A percentile compares a stretch with the other conserved stretches of the same genome.
phyloP scores from a whole-genome alignment of 352 stramenopile species.

The Phytophthora syringae region DNA sequence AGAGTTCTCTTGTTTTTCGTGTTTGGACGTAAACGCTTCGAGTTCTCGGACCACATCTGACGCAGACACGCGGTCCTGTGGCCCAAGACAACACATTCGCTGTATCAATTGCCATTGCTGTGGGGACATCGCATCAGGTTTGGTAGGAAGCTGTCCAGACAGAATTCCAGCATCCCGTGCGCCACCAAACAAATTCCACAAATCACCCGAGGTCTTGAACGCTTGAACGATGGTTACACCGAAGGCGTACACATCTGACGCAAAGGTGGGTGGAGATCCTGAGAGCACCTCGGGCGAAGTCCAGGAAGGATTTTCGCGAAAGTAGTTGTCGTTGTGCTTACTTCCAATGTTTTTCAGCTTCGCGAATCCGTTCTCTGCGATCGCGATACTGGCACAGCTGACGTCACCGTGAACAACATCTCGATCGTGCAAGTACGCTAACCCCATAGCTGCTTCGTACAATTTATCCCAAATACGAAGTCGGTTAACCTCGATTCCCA shows the following conservation, averaged over 20 bases:
- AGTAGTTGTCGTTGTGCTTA: too few species aligned
- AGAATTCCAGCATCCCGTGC: not conserved
- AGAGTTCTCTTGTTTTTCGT: too few species aligned
- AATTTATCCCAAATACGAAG: constrained; percentile 16
- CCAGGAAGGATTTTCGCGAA: too few species aligned
- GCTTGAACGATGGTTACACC: constrained; percentile 6
- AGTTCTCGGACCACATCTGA: constrained; percentile 17
- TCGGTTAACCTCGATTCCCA: not conserved
- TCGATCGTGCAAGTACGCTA: constrained; percentile 31
- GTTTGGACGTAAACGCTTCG: constrained; percentile 10
- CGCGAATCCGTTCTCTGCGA: constrained; percentile 17
- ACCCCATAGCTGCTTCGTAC: constrained; percentile 32
- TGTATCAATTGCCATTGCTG: constrained; percentile 7
- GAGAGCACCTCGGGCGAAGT: constrained; percentile 8
- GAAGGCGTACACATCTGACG: constrained; percentile 11
- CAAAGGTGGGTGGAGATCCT: constrained; percentile 7
- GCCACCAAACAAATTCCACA: not conserved
- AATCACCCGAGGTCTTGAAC: not conserved
- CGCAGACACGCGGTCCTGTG: not conserved
- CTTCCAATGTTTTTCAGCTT: constrained; percentile 25
- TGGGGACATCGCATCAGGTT: not conserved
- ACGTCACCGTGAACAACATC: constrained; percentile 28
- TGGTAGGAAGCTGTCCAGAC: not conserved
- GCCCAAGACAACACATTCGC: constrained; percentile 14
- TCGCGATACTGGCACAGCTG: constrained; percentile 12